Base-by-base conservation (phyloP, 2,329 filamentous ascomycete genomes). In the Aspergillus sp. region DNA sequence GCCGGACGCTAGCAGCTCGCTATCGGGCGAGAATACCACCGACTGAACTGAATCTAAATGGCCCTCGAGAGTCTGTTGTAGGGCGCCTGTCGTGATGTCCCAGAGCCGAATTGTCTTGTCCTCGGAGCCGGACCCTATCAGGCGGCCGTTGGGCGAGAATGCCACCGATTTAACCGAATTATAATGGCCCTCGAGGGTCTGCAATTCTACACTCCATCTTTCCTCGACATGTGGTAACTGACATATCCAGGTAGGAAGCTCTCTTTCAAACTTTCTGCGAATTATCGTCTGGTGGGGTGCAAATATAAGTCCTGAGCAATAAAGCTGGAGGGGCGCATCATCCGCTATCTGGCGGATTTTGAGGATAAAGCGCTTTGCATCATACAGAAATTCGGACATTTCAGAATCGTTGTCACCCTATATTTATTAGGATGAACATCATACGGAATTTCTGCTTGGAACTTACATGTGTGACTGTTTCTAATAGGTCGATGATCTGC, bases 301-400 rank as follows among this genome's bases (percentile, higher is more conserved):
- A 38, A 58, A 61, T 4, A 52, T 26, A 1, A 59, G 32, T 7
- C 49, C 57, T n/a, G 46, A 49, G 16, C 15, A 43, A 40, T 61
- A 61, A 16, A 53, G 33, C 37, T 61, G 54, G 17, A 61, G 52
- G 10, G 58, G 58, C 14, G 46, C 47, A 26, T 36, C 32, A 31
- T 54, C 36, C 24, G 49, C 41, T 15, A 58, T 46, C 5, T 43
- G 38, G 17, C 35, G 29, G 33, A 53, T 50, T 25, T 44, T 42
- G 1, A 57, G 37, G 27, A 53, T 32, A 35, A 61, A 57, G 24
- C 48, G 42, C 32, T 33, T 46, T 14, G 49, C 48, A 40, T 61
- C 53, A 33, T 46, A 19, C 16, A 57, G 36, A 33, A 55, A 53
- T 7, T 35, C 16, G 0, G 29, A 39, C 13, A 51, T 13, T 22